These are phyloP conservation scores for Sanghuangporus sanghuang DNA, from an alignment of 1,284 basidiomycete species.

Conservation along the genomic window DNA sequence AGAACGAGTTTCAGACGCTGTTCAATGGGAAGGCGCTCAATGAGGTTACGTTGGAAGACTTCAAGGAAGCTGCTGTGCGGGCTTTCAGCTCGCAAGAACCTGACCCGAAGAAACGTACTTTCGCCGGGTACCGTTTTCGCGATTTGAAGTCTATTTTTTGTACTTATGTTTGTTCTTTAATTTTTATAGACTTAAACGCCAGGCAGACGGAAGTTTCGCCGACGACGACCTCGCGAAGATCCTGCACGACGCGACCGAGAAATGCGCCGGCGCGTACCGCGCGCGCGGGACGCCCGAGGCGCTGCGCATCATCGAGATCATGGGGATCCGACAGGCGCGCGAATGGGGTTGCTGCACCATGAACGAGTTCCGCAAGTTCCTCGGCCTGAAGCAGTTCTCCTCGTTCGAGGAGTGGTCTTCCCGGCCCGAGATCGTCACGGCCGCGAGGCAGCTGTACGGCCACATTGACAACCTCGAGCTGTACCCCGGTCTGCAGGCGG, in stretches of 20 bases:
- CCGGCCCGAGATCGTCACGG: constrained; percentile 40
- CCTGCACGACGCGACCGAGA: constrained; percentile 37
- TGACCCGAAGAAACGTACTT: constrained; percentile 31
- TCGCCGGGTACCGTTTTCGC: constrained; percentile 32
- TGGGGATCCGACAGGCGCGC: constrained; percentile 40
- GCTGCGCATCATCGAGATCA: constrained; percentile 40
- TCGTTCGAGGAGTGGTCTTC: constrained; percentile 54
- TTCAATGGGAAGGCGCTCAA: constrained; percentile 30
- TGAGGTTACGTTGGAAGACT: constrained; percentile 27
- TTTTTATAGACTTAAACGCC: constrained; percentile 28
- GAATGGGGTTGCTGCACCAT: constrained; percentile 37
- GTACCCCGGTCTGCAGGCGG: constrained; percentile 33
- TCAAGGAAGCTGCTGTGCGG: constrained; percentile 22
- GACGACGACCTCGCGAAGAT: constrained; percentile 40
- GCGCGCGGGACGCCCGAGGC: constrained; percentile 37
- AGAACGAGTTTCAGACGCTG: constrained; percentile 30
- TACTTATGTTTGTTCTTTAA: background rate
- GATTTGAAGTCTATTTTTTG: too few relatives aligned
- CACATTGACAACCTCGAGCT: constrained; percentile 51
- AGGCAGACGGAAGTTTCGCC: constrained; percentile 32
- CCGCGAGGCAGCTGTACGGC: constrained; percentile 45
- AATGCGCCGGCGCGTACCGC: constrained; percentile 39
- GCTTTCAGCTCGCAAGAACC: constrained; percentile 22
- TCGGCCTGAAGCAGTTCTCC: constrained; percentile 39
- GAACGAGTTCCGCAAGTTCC: constrained; percentile 54